Evolutionary conservation across 352 stramenopile genomes (phyloP), one percentile per base, ranked within the genome.

Genomic region (Phytophthora agathidicida): DNA sequence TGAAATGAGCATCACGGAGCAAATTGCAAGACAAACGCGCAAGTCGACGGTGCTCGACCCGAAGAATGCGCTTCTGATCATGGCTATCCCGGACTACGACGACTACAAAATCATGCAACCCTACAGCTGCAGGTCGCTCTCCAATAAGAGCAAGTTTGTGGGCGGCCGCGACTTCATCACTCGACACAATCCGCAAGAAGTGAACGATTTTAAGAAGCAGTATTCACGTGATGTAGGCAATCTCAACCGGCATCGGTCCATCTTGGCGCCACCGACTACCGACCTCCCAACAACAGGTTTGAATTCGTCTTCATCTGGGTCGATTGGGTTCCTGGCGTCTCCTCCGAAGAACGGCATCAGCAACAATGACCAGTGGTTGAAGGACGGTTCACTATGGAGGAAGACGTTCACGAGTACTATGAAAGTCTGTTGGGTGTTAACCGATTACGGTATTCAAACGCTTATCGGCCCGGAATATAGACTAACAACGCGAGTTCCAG

Each of bases 11-110:
- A 44, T 83, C 31, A 87, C 77, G 6, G 81, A 91, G 58, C 81
- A 91, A 26, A 88, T 91, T 26, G 81, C 81, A 4, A 64, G 77
- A 17, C 75, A 86, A 39, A 80, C 77, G 1, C 68, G 77, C 44
- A 89, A 91, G 47, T 89, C 78, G 14, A 86, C 77, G 0, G 82
- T 91, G 20, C 73, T 91, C 3, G 67, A 88, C 51, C 73, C 77
- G 30, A 89, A 89, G 61, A 89, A 89, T 39, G 79, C 81, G 16
- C 49, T 91, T 23, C 52, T 85, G 55, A 71, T 88, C 35, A 75
- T 91, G 50, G 81, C 81, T 17, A 91, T 91, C 22, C 79, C 81
- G 0, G 81, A 91, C 56, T 89, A 89, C 53, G 81, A 89, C 50
- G 79, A 89, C 54, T 91, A 87, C 69, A 88, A 86, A 50, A 75